Evolutionary conservation across 495 filamentous ascomycete genomes (phyloP).

Genomic region (Aspergillus baeticus): DNA sequence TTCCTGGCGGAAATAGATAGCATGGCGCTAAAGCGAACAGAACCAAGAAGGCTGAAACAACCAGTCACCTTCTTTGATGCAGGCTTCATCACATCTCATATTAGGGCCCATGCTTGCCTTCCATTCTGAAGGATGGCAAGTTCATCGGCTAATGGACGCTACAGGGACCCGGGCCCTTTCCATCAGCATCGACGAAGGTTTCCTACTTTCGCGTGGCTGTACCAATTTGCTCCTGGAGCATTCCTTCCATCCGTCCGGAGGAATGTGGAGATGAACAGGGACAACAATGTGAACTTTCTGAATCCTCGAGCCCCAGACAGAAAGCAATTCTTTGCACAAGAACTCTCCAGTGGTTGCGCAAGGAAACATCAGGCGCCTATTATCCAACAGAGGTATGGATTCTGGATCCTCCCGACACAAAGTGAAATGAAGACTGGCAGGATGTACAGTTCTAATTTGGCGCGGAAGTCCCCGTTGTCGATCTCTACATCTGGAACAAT

Average conservation of each 20-base stretch:
- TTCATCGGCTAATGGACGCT: background rate
- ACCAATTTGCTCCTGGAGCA: background rate
- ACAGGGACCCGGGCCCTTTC: background rate
- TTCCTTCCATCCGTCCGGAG: background rate
- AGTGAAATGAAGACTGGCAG: background rate
- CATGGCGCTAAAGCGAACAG: background rate
- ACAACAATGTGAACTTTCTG: background rate
- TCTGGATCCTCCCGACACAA: background rate
- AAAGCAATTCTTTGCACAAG: no score
- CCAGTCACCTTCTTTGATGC: conserved; percentile 8
- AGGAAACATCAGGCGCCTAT: no score
- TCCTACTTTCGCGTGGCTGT: background rate
- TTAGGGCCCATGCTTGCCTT: conserved; percentile 2
- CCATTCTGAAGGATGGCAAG: background rate
- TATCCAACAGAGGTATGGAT: background rate
- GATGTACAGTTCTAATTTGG: conserved; percentile 6
- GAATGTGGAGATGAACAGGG: background rate
- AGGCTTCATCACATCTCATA: conserved; percentile 11
- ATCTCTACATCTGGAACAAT: conserved; percentile 5
- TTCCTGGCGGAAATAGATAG: background rate
- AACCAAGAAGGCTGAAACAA: background rate
- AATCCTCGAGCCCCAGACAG: no score
- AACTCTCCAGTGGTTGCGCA: no score
- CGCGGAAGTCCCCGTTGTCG: conserved; percentile 14
- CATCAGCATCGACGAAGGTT: background rate